Percentiles rank a stretch among this genome's conserved stretches.
Conservation (phyloP, 1,284 basidiomycete species). For the Cutaneotrichosporon sp. region DNA sequence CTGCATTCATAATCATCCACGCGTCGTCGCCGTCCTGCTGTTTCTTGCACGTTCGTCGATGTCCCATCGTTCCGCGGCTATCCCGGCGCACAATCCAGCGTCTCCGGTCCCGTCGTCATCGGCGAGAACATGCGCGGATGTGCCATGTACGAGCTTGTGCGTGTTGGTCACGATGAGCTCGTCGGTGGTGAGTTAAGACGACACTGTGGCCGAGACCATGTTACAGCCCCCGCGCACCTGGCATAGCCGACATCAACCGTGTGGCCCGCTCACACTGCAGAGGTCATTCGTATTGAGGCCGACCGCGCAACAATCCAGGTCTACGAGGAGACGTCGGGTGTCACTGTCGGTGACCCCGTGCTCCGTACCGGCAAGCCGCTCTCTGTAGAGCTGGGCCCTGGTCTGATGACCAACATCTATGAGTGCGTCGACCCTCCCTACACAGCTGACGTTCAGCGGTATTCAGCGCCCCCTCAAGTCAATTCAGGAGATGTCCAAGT, state of each 20-base stretch:
- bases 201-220: not conserved
- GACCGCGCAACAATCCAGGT: constrained; percentile 99
- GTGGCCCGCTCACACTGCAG: constrained; percentile 50
- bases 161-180: constrained; percentile 95
- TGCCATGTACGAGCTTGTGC: constrained; percentile 92
- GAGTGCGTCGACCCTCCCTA: constrained; percentile 51
- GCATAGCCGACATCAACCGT: too few species aligned
- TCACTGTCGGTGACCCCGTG: constrained; percentile 97
- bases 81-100: constrained; percentile 53
- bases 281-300: constrained; percentile 94
- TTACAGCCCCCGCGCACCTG: too few species aligned
- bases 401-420: constrained; percentile 97
- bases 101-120: constrained; percentile 93
- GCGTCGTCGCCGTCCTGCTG: too few species aligned
- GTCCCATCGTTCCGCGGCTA: too few species aligned
- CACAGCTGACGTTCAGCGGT: constrained; percentile 52
- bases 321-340: constrained; percentile 98
- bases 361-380: constrained; percentile 95
- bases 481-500: constrained; percentile 93
- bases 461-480: constrained; percentile 87
- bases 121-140: constrained; percentile 94
- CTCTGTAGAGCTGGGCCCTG: constrained; percentile 94
- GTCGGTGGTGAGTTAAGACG: constrained; percentile 66
- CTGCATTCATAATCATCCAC: too few species aligned
- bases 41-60: too few species aligned